Conservation (phyloP, 257 asterid species). For the Henckelia pumila region DNA sequence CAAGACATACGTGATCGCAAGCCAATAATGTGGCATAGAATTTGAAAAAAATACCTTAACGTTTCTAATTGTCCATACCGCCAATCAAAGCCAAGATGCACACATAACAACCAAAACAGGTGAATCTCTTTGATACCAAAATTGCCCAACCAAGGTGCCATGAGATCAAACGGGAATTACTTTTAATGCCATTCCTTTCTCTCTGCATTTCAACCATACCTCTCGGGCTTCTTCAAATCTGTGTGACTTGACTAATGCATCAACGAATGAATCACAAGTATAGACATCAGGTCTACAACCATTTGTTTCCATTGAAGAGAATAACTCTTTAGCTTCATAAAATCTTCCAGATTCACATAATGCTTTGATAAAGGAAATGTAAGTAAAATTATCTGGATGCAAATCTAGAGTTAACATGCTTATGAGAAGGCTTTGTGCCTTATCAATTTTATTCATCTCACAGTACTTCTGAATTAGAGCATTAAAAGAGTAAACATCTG, state of each 20-base stretch:
- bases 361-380: conserved; percentile 59
- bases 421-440: conserved; percentile 67
- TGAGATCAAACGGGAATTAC: conserved; percentile 28
- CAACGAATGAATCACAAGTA: conserved; percentile 50
- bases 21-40: conserved; percentile 8
- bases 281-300: conserved; percentile 68
- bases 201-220: conserved; percentile 43
- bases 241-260: conserved; percentile 49
- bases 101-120: conserved; percentile 12
- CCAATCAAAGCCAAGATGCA: conserved; percentile 15
- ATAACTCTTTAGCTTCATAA: conserved; percentile 57
- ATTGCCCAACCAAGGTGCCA: conserved; percentile 27
- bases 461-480: conserved; percentile 67
- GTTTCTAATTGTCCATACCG: conserved; percentile 7
- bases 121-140: conserved; percentile 7
- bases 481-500: conserved; percentile 76
- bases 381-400: conserved; percentile 77
- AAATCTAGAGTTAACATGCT: conserved; percentile 61
- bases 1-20: not conserved
- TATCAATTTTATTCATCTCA: conserved; percentile 51
- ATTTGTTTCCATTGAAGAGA: conserved; percentile 65
- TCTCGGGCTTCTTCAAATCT: conserved; percentile 54
- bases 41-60: not conserved
- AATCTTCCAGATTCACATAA: conserved; percentile 64
- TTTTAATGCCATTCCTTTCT: conserved; percentile 48